Evolutionary conservation across 2,329 filamentous ascomycete species (phyloP).

Genomic region (Raffaelea arxii): DNA sequence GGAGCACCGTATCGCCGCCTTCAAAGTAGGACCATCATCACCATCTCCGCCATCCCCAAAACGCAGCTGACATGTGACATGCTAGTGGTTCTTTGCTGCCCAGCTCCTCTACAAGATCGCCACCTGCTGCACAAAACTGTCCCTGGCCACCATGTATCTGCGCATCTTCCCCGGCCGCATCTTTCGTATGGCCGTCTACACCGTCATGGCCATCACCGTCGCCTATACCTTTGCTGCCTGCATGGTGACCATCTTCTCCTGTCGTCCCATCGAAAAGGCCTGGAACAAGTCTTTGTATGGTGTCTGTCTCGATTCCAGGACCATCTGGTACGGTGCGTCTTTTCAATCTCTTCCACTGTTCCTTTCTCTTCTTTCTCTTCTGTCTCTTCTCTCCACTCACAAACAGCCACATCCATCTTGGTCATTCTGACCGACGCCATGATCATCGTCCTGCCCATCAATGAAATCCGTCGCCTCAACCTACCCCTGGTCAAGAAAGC

Average conservation of each 20-base stretch:
- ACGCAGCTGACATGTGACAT: neutral
- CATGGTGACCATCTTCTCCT: constrained; percentile 24
- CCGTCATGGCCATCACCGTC: constrained; percentile 8
- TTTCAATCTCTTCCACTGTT: no score
- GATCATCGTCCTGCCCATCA: constrained; percentile 12
- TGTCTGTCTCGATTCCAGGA: constrained; percentile 5
- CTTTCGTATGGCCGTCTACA: constrained; percentile 11
- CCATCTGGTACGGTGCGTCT: constrained; percentile 2
- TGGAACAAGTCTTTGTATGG: constrained; percentile 15
- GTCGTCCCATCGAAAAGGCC: constrained; percentile 25
- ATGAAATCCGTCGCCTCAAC: constrained; percentile 9
- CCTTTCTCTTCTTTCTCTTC: no score
- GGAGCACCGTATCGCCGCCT: neutral
- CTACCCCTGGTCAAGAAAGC: constrained; percentile 2
- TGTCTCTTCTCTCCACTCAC: no score
- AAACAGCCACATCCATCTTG: constrained; percentile 7
- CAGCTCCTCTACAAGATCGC: constrained; percentile 12
- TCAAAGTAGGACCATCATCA: neutral
- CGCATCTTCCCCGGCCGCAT: constrained; percentile 15
- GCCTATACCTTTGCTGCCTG: constrained; percentile 14
- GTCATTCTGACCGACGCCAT: constrained; percentile 11
- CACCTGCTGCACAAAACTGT: constrained; percentile 3
- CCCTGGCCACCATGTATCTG: constrained; percentile 14
- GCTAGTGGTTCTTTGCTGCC: constrained; percentile 12
- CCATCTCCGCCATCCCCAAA: neutral